Percentiles rank a stretch among this genome's conserved stretches.
phyloP scores from a whole-genome alignment of 768 basidiomycete species.

The Coprinellus aureogranulatus region DNA sequence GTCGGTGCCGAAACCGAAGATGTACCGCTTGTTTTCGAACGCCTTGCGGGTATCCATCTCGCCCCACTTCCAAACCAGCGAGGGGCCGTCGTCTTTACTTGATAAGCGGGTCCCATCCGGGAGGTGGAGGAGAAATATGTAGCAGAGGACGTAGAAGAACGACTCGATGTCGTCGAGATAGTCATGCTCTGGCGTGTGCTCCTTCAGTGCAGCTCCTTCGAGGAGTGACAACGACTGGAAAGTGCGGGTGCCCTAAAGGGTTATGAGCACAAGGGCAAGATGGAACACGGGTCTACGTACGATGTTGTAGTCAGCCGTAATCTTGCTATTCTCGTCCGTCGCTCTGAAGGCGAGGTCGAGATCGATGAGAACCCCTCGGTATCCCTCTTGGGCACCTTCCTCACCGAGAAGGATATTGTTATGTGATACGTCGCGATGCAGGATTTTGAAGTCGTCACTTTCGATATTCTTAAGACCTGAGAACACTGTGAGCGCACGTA shows the following conservation, averaged over 20 bases:
- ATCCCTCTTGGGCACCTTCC: not conserved
- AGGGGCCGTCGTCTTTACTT: too few species aligned
- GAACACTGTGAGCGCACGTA: too few species aligned
- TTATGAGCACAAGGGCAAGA: too few species aligned
- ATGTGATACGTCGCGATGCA: not conserved
- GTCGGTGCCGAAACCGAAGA: too few species aligned
- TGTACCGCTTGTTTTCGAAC: too few species aligned
- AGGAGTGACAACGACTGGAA: not conserved
- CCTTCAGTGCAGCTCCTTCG: not conserved
- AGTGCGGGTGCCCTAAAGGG: not conserved
- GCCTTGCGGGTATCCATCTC: too few species aligned
- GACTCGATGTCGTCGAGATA: not conserved
- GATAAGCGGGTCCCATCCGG: too few species aligned
- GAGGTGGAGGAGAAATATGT: not conserved
- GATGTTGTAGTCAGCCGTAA: too few species aligned
- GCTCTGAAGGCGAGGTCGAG: not conserved
- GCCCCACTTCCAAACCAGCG: too few species aligned
- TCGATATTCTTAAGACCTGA: too few species aligned
- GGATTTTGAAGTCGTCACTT: not conserved
- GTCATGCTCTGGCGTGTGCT: not conserved
- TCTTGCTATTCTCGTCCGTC: too few species aligned
- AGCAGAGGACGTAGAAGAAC: not conserved
- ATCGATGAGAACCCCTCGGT: not conserved
- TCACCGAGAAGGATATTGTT: not conserved
- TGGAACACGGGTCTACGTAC: too few species aligned